Evolutionary conservation across 225 moss, liverwort and hornwort species (phyloP), one percentile per base, ranked within the genome.

Genomic region (Straminergon stramineum): DNA sequence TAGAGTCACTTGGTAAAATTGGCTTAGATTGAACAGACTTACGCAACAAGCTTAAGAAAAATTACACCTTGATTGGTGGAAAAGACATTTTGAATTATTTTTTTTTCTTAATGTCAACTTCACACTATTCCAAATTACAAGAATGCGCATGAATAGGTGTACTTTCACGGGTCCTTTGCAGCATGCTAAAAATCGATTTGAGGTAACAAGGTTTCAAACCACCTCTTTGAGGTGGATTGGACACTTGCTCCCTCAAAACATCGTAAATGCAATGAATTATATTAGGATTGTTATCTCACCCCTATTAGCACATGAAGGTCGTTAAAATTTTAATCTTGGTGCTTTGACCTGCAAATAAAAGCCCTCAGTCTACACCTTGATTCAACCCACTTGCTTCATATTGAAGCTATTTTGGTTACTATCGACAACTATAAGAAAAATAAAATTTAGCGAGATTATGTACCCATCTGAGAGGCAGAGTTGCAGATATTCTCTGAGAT

Each of bases 401-500:
- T 56, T 30, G 19, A 53, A 45, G 37, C 31, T 90, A 34, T 52
- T 18, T 63, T 90, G 56, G 20, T 15, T 57, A 34, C 45, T 67
- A 32, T 11, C 64, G 7, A 77, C 23, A 55, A 87, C 53, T 24
- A 13, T 9, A 31, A 35, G 35, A 26, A 60, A 45, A 78, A 27
- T 5, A 26, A 75, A 53, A 63, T 43, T 55, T 13, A 37, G 53
- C 45, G 67, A 81, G 87, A 66, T 67, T 45, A 63, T 16, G 71
- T 86, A 98, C 98, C 98, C 96, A 99, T 99, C 55, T 97, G 97
- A 28, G 99, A 95, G 79, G 99, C 97, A 9, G 95, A 91, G 82
- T 93, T 94, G 86, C 96, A 97, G 34, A 99, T 99, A 41, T 99
- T 95, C 89, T 99, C 99, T 10, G 99, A 99, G 35, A 99, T 96